phyloP scores from a whole-genome alignment of 352 stramenopile genomes.

The Globisporangium iwayamae region DNA sequence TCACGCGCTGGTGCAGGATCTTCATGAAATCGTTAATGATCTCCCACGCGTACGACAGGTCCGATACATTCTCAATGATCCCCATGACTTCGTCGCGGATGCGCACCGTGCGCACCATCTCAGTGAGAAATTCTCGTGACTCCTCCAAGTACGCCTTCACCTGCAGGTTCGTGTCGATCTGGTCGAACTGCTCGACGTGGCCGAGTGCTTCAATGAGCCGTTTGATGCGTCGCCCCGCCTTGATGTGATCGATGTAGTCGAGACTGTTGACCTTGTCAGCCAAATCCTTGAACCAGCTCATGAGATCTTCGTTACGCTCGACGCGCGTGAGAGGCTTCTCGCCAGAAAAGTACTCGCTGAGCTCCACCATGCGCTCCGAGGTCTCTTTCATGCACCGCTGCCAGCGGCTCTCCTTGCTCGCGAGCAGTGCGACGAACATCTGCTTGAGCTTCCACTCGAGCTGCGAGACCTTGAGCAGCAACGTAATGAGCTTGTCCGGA shows the following conservation, averaged over 20 bases:
- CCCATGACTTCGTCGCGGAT: conserved; percentile 91
- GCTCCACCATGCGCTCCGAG: conserved; percentile 89
- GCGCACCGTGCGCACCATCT: conserved; percentile 94
- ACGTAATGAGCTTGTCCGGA: conserved; percentile 84
- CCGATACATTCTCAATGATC: conserved; percentile 92
- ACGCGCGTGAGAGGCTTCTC: conserved; percentile 91
- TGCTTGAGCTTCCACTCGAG: conserved; percentile 95
- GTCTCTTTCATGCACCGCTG: conserved; percentile 86
- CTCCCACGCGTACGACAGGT: conserved; percentile 94
- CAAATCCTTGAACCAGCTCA: conserved; percentile 92
- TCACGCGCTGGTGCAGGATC: conserved; percentile 91
- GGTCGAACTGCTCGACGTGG: conserved; percentile 95
- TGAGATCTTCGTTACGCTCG: conserved; percentile 91
- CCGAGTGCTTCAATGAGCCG: conserved; percentile 90
- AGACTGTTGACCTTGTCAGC: conserved; percentile 89
- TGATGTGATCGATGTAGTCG: conserved; percentile 90
- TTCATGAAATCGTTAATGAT: conserved; percentile 94
- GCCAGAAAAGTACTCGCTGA: conserved; percentile 93
- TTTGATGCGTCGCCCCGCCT: conserved; percentile 93
- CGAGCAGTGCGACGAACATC: conserved; percentile 88
- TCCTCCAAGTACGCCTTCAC: conserved; percentile 94
- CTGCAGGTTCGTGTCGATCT: conserved; percentile 93
- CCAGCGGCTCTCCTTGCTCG: conserved; percentile 91
- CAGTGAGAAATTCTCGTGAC: conserved; percentile 88
- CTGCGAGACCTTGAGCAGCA: conserved; percentile 92